phyloP scores from a whole-genome alignment of 148 eudicot species.

The Vaccinium macrocarpon region DNA sequence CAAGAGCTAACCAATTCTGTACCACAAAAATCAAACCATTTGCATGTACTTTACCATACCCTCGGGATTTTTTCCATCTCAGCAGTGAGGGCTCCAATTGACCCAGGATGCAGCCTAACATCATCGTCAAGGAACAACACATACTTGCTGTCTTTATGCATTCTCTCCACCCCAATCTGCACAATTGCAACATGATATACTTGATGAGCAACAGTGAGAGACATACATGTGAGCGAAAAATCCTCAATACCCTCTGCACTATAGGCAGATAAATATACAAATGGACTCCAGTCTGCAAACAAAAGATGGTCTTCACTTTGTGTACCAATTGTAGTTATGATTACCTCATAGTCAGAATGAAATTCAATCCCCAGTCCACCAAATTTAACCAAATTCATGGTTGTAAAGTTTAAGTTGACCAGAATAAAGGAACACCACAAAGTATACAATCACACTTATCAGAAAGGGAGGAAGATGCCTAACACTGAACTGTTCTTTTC shows the following conservation, averaged over 20 bases:
- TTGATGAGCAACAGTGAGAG: constrained; percentile 9
- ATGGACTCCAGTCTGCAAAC: background rate
- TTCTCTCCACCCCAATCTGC: constrained; percentile 91
- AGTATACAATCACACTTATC: background rate
- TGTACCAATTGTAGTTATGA: background rate
- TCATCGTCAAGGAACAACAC: constrained; percentile 95
- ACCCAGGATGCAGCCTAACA: constrained; percentile 95
- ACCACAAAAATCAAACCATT: background rate
- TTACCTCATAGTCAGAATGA: background rate
- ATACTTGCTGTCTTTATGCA: constrained; percentile 95
- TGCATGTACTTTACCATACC: constrained; percentile 38
- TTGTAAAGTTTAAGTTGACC: background rate
- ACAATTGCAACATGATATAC: constrained; percentile 2
- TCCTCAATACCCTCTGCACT: background rate
- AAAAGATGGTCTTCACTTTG: background rate
- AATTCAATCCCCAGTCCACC: background rate
- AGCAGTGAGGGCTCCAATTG: constrained; percentile 93
- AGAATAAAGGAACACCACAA: background rate
- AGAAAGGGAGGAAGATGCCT: background rate
- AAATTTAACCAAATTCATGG: background rate
- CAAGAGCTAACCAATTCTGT: background rate
- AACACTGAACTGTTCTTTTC: background rate
- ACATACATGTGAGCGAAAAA: background rate
- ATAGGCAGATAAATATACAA: background rate
- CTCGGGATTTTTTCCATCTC: constrained; percentile 93